Base-by-base conservation (phyloP, 2,329 filamentous ascomycete species). In the Elsinoe ampelina region DNA sequence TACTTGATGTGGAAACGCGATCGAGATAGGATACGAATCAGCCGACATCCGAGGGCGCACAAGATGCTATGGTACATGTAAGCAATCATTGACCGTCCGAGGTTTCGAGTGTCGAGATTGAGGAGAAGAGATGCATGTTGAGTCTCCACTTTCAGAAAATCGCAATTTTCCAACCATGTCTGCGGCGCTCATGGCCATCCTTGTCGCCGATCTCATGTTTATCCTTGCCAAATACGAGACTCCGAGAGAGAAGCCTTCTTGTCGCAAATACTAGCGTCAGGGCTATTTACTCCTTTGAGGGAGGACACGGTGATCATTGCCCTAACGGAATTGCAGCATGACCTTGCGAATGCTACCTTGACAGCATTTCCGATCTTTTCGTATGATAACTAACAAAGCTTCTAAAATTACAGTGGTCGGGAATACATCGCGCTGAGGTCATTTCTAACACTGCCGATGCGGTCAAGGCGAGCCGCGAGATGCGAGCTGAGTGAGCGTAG, bases 351-450 rank as follows among this genome's bases (percentile, higher is more conserved):
- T 22, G 19, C 41, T 45, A 45, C 41, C 41, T 45, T 26, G 19
- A 22, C 41, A 45, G 19, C 19, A 26, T 45, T 2, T 45, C 10
- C 2, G 10, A 6, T 22, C 7, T 12, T 22, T 26, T 45, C 41
- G 10, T 22, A 17, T 22, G 41, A 45, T 20, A 11, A 26, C n/a
- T n/a, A n/a, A n/a, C n/a, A 45, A 45, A 30, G 20, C 41, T 45
- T 45, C 41, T 45, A 45, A 45, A 45, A 45, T 45, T 45, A 45
- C 41, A 45, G 17, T 45, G 41, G 12, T 22, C 41, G 41, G 41
- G 26, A 22, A 30, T 26, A 45, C 41, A 45, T 4, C 26, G 26
- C 3, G 41, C 20, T 45, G 41, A 45, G 41, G 41, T 45, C 41
- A 45, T 30, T n/a, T n/a, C n/a, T n/a, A n/a, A n/a, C n/a, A n/a